These are phyloP conservation scores for Picochlorum sp. DNA, from an alignment of 139 green algal species.

Conservation along the genomic window DNA sequence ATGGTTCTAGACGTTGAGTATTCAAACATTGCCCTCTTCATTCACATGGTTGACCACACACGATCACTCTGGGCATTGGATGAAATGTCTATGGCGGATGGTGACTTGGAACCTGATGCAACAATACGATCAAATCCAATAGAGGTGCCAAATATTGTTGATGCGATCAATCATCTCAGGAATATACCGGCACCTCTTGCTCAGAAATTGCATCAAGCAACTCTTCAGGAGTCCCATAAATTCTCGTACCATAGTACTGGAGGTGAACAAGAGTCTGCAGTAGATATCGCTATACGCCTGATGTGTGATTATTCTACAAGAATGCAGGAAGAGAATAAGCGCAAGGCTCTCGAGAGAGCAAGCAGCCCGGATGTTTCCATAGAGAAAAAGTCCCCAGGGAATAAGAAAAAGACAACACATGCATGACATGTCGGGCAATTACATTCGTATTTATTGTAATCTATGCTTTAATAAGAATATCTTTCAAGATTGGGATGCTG, in stretches of 20 bases:
- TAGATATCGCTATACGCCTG: background rate
- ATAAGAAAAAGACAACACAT: no score
- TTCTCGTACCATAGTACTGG: background rate
- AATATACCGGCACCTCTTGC: background rate
- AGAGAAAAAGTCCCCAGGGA: no score
- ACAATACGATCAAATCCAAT: background rate
- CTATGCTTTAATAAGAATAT: background rate
- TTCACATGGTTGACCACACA: conserved; percentile 5
- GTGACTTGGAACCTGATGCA: conserved; percentile 7
- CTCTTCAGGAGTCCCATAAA: background rate
- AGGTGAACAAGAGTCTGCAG: background rate
- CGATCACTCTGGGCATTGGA: background rate
- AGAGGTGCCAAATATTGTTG: conserved; percentile 4
- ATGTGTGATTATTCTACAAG: conserved; percentile 9
- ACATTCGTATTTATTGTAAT: no score
- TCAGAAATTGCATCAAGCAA: background rate
- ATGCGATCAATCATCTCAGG: conserved; percentile 1
- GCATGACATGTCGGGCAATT: no score
- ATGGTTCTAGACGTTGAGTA: conserved; percentile 4
- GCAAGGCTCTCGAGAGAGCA: background rate
- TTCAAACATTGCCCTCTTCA: conserved; percentile 5
- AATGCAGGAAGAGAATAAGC: conserved; percentile 5
- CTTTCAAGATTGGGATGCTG: conserved; percentile 10
- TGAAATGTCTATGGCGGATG: background rate
- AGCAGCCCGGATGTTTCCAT: no score